phyloP scores from a whole-genome alignment of 805 yeast genomes.

The Saccharomycopsis capsularis region DNA sequence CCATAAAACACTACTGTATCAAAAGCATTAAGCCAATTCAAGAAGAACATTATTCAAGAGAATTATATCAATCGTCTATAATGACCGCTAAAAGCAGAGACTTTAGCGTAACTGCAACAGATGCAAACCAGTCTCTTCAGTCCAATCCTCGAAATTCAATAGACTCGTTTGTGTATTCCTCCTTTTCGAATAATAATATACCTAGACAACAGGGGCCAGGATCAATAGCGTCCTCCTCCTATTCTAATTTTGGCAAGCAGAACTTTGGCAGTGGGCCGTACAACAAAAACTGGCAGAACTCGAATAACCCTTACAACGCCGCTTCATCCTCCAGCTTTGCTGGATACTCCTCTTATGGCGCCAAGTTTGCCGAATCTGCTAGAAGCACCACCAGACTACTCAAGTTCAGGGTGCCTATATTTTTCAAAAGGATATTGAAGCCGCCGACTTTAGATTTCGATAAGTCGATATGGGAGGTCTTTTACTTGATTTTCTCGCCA shows the following conservation, averaged over 20 bases:
- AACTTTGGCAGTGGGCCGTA: constrained; percentile 4
- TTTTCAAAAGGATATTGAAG: constrained; percentile 44
- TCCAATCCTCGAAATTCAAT: constrained; percentile 7
- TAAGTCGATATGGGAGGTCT: constrained; percentile 88
- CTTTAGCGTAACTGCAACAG: neutral
- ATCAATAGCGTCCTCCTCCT: constrained; percentile 21
- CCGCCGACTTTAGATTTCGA: constrained; percentile 86
- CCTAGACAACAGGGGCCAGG: constrained; percentile 14
- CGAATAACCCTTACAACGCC: constrained; percentile 1
- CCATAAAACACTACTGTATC: too few species aligned
- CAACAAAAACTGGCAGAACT: neutral
- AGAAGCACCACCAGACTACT: constrained; percentile 14
- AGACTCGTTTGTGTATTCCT: constrained; percentile 10
- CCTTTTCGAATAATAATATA: constrained; percentile 8
- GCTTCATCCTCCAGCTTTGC: neutral
- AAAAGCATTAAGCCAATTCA: too few species aligned
- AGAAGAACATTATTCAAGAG: too few species aligned
- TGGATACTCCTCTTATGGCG: neutral
- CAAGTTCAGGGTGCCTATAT: constrained; percentile 29
- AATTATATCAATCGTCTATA: too few species aligned
- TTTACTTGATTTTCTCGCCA: constrained; percentile 66
- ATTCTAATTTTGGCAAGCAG: constrained; percentile 19
- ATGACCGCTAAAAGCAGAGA: neutral
- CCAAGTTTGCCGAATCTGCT: constrained; percentile 13
- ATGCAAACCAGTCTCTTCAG: neutral